Conservation (phyloP, 495 filamentous ascomycete genomes). For the Haplographium delicatum region DNA sequence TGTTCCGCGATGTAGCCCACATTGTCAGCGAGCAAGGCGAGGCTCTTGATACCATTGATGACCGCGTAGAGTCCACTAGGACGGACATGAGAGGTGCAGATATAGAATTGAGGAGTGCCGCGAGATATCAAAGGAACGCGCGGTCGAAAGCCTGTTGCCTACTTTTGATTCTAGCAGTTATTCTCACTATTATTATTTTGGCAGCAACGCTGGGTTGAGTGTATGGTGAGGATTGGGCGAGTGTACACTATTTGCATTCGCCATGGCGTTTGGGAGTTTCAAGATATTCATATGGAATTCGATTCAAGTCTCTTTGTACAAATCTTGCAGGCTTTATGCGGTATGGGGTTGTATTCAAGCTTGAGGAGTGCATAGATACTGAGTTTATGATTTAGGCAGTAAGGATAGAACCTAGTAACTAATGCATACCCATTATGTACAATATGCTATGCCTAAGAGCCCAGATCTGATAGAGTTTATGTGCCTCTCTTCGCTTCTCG, state of each 20-base stretch:
- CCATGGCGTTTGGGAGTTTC: neutral
- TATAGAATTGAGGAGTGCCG: constrained; percentile 74
- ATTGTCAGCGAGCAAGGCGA: constrained; percentile 94
- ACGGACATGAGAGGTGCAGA: constrained; percentile 80
- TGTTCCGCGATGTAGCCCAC: constrained; percentile 94
- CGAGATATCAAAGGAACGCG: constrained; percentile 87
- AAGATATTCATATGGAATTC: no score
- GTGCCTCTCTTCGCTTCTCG: no score
- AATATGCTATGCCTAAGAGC: no score
- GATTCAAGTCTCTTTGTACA: no score
- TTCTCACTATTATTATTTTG: constrained; percentile 81
- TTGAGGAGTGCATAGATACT: no score
- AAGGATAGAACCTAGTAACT: no score
- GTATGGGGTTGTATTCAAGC: no score
- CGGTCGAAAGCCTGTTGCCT: constrained; percentile 89
- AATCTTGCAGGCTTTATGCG: no score
- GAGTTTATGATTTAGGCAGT: no score
- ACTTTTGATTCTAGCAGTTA: constrained; percentile 82
- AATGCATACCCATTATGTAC: no score
- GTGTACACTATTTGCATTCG: constrained; percentile 1
- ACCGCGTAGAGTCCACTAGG: constrained; percentile 77
- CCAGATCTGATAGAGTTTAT: no score
- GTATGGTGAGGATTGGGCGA: neutral
- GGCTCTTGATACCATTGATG: constrained; percentile 79
- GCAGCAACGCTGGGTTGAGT: constrained; percentile 67